phyloP scores from a whole-genome alignment of 2,329 filamentous ascomycete genomes.

The Aschersonia sp. region DNA sequence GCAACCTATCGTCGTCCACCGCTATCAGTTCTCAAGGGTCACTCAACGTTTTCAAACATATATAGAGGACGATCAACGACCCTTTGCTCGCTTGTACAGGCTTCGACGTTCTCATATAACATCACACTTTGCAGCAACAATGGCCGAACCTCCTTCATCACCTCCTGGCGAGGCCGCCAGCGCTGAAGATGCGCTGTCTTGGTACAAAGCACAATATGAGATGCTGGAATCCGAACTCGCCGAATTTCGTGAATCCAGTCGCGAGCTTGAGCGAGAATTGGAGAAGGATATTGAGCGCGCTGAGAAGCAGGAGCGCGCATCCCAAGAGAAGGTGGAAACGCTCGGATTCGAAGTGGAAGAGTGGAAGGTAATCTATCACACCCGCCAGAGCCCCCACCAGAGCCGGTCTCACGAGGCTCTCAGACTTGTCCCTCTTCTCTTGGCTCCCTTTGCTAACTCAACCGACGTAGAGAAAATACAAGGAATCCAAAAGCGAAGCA shows the following conservation, averaged over 20 bases:
- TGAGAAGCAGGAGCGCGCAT: conserved; percentile 75
- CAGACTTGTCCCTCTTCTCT: background rate
- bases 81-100: background rate
- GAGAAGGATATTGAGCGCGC: conserved; percentile 93
- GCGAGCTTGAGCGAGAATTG: conserved; percentile 84
- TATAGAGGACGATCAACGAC: background rate
- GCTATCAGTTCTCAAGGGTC: no score
- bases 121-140: conserved; percentile 11
- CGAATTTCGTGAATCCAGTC: conserved; percentile 88
- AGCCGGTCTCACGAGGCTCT: no score
- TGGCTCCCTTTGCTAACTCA: conserved; percentile 2
- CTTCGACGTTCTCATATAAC: background rate
- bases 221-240: conserved; percentile 79
- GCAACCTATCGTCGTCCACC: no score
- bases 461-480: conserved; percentile 67
- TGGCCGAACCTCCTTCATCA: conserved; percentile 48
- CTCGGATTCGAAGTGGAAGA: conserved; percentile 86
- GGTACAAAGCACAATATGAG: conserved; percentile 95
- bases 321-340: conserved; percentile 77
- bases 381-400: background rate
- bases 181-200: conserved; percentile 65
- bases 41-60: no score
- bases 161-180: conserved; percentile 39
- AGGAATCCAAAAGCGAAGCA: conserved; percentile 80
- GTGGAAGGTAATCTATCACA: conserved; percentile 57